These are phyloP conservation scores for Noccaea caerulescens DNA, from an alignment of 345 rosid genomes.

Conservation along the genomic window DNA sequence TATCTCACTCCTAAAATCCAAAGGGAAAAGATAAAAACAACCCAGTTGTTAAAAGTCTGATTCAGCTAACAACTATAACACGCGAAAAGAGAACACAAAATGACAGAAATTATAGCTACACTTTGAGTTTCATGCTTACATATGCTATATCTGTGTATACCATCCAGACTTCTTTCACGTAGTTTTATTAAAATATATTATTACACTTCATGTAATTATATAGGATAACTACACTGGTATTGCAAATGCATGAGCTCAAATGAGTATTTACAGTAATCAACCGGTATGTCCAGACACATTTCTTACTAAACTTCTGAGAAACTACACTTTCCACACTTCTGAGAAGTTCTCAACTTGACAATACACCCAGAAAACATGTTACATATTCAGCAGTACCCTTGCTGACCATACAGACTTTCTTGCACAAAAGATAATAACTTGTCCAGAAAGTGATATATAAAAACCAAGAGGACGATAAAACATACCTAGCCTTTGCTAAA, in stretches of 20 bases:
- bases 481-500: constrained; percentile 68
- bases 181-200: not conserved
- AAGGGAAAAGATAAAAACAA: constrained; percentile 11
- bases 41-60: not conserved
- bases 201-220: constrained; percentile 21
- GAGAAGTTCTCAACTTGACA: constrained; percentile 1
- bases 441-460: constrained; percentile 3
- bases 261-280: not conserved
- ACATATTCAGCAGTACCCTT: constrained; percentile 3
- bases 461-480: constrained; percentile 5
- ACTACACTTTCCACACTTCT: not conserved
- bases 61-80: constrained; percentile 12
- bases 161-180: constrained; percentile 10
- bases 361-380: constrained; percentile 8
- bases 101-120: constrained; percentile 11
- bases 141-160: not conserved
- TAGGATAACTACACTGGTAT: not conserved
- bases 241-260: constrained; percentile 5
- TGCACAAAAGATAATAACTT: not conserved
- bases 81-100: constrained; percentile 6
- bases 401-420: not conserved
- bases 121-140: not conserved
- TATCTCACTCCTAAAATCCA: constrained; percentile 62
- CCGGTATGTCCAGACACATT: not conserved
- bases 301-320: constrained; percentile 4